Conservation (phyloP, 1,284 basidiomycete species). For the Butyriboletus appendiculatus region DNA sequence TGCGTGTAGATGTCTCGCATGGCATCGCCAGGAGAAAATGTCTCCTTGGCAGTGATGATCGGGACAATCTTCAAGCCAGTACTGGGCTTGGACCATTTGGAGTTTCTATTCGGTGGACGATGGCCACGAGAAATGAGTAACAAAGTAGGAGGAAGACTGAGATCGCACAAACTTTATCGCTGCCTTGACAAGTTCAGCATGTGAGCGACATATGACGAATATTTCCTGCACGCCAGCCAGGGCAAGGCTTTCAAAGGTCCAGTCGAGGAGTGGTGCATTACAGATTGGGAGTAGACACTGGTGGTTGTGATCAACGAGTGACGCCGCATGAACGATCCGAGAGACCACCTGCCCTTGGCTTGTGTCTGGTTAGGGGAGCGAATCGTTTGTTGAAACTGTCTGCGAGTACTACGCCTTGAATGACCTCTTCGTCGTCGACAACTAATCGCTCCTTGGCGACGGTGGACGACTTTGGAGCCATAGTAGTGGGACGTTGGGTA, state of each 20-base stretch:
- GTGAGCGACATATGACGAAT: slow-evolving; percentile 90
- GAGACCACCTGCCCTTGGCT: slow-evolving; percentile 69
- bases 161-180: slow-evolving; percentile 69
- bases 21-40: slow-evolving; percentile 92
- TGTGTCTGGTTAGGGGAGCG: slow-evolving; percentile 81
- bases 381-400: slow-evolving; percentile 96
- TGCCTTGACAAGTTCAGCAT: slow-evolving; percentile 80
- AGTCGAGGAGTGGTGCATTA: slow-evolving; percentile 90
- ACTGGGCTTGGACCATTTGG: slow-evolving; percentile 77
- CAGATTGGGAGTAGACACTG: slow-evolving; percentile 93
- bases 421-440: slow-evolving; percentile 72
- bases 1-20: slow-evolving; percentile 96
- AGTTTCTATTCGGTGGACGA: slow-evolving; percentile 49
- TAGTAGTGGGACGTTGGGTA: not conserved
- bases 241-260: slow-evolving; percentile 94
- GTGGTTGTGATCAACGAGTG: slow-evolving; percentile 17
- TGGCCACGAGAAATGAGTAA: slow-evolving; percentile 18
- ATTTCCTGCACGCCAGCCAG: slow-evolving; percentile 94
- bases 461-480: slow-evolving; percentile 62
- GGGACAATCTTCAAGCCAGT: slow-evolving; percentile 85
- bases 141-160: slow-evolving; percentile 7
- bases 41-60: slow-evolving; percentile 85
- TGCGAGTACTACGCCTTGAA: slow-evolving; percentile 92
- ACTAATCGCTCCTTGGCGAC: slow-evolving; percentile 61
- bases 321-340: slow-evolving; percentile 4